phyloP scores from a whole-genome alignment of 2,329 filamentous ascomycete genomes.

The Neurospora crassa region DNA sequence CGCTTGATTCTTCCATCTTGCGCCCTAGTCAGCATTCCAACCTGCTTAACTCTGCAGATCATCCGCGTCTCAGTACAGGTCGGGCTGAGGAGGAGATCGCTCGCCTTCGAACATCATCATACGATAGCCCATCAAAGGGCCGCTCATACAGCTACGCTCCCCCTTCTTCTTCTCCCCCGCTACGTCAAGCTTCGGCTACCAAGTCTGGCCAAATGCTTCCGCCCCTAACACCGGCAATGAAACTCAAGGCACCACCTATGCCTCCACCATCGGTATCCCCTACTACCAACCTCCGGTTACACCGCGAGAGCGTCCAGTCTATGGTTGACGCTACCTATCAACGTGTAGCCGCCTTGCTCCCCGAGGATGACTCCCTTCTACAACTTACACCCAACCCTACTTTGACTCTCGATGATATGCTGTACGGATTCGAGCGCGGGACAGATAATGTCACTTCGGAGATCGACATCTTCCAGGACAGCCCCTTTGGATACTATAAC shows the following conservation, averaged over 20 bases:
- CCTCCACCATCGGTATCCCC: constrained; percentile 74
- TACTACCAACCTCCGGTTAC: constrained; percentile 82
- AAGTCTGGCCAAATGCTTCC: constrained; percentile 54
- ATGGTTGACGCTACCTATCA: constrained; percentile 69
- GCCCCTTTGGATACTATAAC: constrained; percentile 26
- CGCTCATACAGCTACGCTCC: constrained; percentile 44
- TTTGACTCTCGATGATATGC: constrained; percentile 52
- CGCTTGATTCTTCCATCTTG: constrained; percentile 80
- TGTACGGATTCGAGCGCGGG: constrained; percentile 36
- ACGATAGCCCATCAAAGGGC: constrained; percentile 76
- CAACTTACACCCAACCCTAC: constrained; percentile 52
- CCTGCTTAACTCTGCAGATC: constrained; percentile 65
- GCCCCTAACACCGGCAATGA: constrained; percentile 74
- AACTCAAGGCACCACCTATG: constrained; percentile 57
- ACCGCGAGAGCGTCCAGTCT: constrained; percentile 72
- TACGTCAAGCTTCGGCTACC: constrained; percentile 38
- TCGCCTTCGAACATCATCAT: constrained; percentile 82
- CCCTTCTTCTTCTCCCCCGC: constrained; percentile 60
- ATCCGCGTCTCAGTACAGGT: constrained; percentile 74
- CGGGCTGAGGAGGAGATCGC: constrained; percentile 94
- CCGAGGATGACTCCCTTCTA: constrained; percentile 37
- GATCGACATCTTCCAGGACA: constrained; percentile 54
- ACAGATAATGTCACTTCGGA: constrained; percentile 42
- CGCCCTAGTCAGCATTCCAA: constrained; percentile 56
- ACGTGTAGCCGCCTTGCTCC: constrained; percentile 32